A percentile compares a stretch with the other conserved stretches of the same genome.
phyloP scores from a whole-genome alignment of 2,329 filamentous ascomycete species.

The Alternaria ventricosa region DNA sequence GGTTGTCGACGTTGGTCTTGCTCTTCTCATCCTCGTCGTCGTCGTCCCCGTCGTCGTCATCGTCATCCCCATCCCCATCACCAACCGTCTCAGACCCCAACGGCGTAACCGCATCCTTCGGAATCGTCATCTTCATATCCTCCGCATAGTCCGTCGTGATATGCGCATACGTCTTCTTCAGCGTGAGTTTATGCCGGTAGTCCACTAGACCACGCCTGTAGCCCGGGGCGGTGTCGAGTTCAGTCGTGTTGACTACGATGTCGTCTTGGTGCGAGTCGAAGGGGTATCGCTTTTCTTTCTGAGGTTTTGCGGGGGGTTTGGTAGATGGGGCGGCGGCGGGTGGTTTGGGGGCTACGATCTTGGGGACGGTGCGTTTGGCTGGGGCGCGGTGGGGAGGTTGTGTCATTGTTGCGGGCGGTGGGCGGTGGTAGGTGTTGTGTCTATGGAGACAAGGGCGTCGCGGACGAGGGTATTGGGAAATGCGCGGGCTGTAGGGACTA shows the following conservation, averaged over 20 bases:
- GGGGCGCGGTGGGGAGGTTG: background rate
- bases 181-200: constrained; percentile 9
- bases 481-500: background rate
- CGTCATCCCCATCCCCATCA: no score
- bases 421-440: no score
- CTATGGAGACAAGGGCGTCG: background rate
- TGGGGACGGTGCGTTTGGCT: background rate
- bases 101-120: background rate
- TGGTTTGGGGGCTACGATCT: background rate
- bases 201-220: constrained; percentile 3
- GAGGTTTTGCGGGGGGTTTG: background rate
- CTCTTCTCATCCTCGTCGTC: rapidly evolving
- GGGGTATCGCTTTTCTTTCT: background rate
- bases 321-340: background rate
- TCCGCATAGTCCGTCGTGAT: background rate
- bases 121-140: background rate
- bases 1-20: background rate
- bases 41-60: background rate
- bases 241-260: constrained; percentile 25
- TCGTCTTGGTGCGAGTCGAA: constrained; percentile 21
- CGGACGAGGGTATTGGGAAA: background rate
- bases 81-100: rapidly evolving
- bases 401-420: background rate
- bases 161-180: background rate
- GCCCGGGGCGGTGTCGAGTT: background rate